A percentile compares a stretch with the other conserved stretches of the same genome.
Conservation (phyloP, 306 rosid species). For the Cyclanthera cordifolia region DNA sequence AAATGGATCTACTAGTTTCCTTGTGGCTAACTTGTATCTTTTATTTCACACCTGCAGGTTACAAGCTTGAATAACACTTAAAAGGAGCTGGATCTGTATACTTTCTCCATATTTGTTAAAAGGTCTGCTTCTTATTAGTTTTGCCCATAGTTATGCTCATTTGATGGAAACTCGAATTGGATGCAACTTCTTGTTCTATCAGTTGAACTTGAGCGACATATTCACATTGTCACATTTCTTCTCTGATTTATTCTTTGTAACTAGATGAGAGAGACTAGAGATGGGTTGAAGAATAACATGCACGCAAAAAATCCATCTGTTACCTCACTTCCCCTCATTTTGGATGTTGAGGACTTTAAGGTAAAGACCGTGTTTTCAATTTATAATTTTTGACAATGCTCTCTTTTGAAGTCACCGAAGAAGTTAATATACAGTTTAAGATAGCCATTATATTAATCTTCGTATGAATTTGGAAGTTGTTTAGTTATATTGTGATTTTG, state of each 20-base stretch:
- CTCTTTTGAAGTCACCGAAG: neutral
- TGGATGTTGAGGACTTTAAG: slow-evolving; percentile 89
- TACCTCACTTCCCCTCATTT: slow-evolving; percentile 64
- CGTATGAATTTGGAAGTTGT: neutral
- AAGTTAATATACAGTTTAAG: neutral
- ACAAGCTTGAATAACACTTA: neutral
- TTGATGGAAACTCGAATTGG: slow-evolving; percentile 6
- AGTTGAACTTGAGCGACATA: neutral
- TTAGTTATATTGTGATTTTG: neutral
- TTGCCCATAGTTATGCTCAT: neutral
- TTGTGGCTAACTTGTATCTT: neutral
- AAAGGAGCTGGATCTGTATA: slow-evolving; percentile 7
- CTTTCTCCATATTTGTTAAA: neutral
- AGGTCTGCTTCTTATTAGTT: slow-evolving; percentile 9
- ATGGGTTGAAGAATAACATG: slow-evolving; percentile 25
- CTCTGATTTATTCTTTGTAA: slow-evolving; percentile 2
- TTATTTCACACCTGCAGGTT: neutral
- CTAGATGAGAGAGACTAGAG: slow-evolving; percentile 64
- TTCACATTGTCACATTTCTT: neutral
- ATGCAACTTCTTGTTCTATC: neutral
- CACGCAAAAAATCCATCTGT: slow-evolving; percentile 33
- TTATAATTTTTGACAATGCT: no score
- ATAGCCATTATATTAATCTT: neutral
- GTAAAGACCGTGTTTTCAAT: slow-evolving; percentile 21
- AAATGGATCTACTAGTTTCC: neutral